These are phyloP conservation scores for Suhomyces panamericanus DNA, from an alignment of 1,139 yeast species.

Conservation along the genomic window DNA sequence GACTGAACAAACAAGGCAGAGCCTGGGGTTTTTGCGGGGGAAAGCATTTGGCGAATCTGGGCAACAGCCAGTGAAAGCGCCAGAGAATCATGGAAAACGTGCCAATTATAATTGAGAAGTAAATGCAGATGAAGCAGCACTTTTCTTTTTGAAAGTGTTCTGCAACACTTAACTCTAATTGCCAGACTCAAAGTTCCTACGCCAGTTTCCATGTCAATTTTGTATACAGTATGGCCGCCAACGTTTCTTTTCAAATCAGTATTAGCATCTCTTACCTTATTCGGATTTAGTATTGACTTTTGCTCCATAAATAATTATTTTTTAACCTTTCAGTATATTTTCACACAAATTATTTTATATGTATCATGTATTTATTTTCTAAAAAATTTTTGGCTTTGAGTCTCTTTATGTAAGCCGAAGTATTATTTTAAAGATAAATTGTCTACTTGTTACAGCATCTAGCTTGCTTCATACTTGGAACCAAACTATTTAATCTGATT, in stretches of 20 bases:
- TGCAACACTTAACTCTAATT: slow-evolving; percentile 2
- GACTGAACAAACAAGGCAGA: too few species aligned
- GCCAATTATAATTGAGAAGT: slow-evolving; percentile 1
- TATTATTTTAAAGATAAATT: slow-evolving; percentile 11
- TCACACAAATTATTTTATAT: slow-evolving; percentile 4
- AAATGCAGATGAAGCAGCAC: not conserved
- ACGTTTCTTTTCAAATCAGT: slow-evolving; percentile 9
- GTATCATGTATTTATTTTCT: slow-evolving; percentile 6
- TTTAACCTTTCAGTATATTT: slow-evolving; percentile 4
- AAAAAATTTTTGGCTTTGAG: slow-evolving; percentile 5
- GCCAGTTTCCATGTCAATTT: slow-evolving; percentile 3
- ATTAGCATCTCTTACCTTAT: slow-evolving; percentile 5
- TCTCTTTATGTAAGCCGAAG: slow-evolving; percentile 10
- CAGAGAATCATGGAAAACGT: not conserved
- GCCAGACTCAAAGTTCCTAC: not conserved
- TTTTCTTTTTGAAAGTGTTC: not conserved
- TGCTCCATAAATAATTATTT: slow-evolving; percentile 5
- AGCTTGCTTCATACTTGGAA: slow-evolving; percentile 8
- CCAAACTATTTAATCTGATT: slow-evolving; percentile 6
- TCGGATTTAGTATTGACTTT: slow-evolving; percentile 9
- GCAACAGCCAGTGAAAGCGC: too few species aligned
- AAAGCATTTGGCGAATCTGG: too few species aligned
- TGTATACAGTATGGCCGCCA: not conserved
- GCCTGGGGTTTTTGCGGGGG: too few species aligned
- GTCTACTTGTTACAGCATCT: slow-evolving; percentile 11